Evolutionary conservation across 768 basidiomycete genomes (phyloP), one percentile per base, ranked within the genome.

Genomic region (Daedaleopsis sinensis): DNA sequence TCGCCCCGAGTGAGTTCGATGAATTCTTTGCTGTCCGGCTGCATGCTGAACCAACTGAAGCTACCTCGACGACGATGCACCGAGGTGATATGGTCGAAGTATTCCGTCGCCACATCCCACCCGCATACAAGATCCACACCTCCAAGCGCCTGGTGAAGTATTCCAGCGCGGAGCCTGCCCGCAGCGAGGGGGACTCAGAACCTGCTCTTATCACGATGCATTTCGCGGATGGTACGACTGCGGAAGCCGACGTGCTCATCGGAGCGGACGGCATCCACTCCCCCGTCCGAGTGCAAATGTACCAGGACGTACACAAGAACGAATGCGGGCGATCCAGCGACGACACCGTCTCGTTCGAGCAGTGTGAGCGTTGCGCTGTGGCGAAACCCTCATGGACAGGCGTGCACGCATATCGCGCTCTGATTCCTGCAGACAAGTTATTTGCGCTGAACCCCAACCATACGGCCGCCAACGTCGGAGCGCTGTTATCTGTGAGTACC

Each of bases 241-340:
- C 66, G 16, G 47, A 44, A 11, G 59, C 65, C 8, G 69, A 70
- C 53, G 47, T 68, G 13, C 61, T 70, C 32, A 38, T 70, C 19
- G 69, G 69, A 15, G 67, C 66, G 13, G 69, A 70, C 62, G 69
- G 69, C 3, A 62, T 70, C 24, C 60, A 65, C 24, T 68, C 65
- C 36, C 19, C 57, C 15, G 56, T 58, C 23, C 69, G 69, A 1
- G 36, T 32, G 5, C 16, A 42, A 5, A 64, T 70, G 65, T 62
- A 62, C 35, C 49, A 44, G 7, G 24, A 37, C 5, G 37, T 35
- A 27, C 55, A 57, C 46, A 6, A 8, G 1, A 12, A 27, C 12
- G 54, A 55, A 15, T 57, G 52, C 24, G 21, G 9, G 19, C 8
- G 24, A n/a, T 39, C 35, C 13, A 23, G 15, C 7, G 19, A 18